Conservation (phyloP, 2,329 filamentous ascomycete species). For the Verruconis gallopava region DNA sequence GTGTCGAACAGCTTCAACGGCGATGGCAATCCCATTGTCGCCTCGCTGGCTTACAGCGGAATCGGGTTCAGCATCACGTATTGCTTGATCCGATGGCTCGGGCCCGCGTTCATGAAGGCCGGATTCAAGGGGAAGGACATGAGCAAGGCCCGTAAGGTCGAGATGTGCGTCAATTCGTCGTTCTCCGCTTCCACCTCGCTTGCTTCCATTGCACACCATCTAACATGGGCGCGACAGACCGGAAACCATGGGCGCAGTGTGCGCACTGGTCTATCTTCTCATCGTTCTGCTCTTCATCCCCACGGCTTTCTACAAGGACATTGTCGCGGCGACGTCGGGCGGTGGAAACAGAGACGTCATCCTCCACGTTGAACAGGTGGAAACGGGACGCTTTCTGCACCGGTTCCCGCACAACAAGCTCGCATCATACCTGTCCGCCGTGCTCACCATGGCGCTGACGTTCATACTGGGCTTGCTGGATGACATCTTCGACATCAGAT, state of each 20-base stretch:
- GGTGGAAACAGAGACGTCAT: conserved; percentile 81
- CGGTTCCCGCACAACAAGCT: conserved; percentile 94
- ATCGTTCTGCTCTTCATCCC: conserved; percentile 85
- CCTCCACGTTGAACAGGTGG: conserved; percentile 47
- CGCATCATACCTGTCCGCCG: conserved; percentile 85
- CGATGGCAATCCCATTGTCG: conserved; percentile 79
- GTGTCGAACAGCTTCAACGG: conserved; percentile 70
- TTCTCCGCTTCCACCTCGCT: conserved; percentile 11
- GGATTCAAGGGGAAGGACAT: conserved; percentile 85
- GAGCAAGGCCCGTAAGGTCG: conserved; percentile 59
- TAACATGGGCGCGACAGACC: conserved; percentile 38
- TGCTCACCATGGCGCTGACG: conserved; percentile 83
- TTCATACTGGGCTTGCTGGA: conserved; percentile 87
- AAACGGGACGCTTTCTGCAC: conserved; percentile 76
- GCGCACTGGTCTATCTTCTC: conserved; percentile 83
- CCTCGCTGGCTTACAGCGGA: conserved; percentile 74
- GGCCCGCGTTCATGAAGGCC: conserved; percentile 73
- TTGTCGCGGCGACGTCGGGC: conserved; percentile 86
- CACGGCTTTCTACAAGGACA: conserved; percentile 96
- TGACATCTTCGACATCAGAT: conserved; percentile 94
- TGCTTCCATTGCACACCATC: conserved; percentile 16
- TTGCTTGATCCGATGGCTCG: conserved; percentile 85
- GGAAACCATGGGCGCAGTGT: conserved; percentile 91
- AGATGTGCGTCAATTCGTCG: too few species aligned
- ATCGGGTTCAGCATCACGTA: conserved; percentile 73